Percentiles rank a stretch among this genome's conserved stretches.
Conservation (phyloP, 2,329 filamentous ascomycete genomes). For the Cladosporium sp. region DNA sequence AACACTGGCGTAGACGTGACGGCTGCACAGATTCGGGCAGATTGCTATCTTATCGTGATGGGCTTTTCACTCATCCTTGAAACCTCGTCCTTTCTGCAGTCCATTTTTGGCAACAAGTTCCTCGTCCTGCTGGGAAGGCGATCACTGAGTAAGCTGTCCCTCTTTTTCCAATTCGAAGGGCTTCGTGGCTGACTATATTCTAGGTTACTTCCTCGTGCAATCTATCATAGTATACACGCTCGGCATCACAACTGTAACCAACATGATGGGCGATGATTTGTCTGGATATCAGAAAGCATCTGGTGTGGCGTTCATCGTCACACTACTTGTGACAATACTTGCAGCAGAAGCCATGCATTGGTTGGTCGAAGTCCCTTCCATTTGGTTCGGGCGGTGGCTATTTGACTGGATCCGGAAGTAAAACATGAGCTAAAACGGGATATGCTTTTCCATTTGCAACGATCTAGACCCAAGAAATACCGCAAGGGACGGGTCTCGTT, state of each 20-base stretch:
- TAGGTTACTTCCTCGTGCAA: constrained; percentile 41
- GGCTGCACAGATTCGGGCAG: constrained; percentile 36
- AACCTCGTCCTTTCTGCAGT: constrained; percentile 34
- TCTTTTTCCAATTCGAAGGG: background rate
- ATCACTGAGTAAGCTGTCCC: constrained; percentile 39
- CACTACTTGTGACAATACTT: constrained; percentile 16
- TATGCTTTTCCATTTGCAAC: background rate
- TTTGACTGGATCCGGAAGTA: constrained; percentile 21
- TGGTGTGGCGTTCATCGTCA: constrained; percentile 19
- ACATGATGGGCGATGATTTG: constrained; percentile 12
- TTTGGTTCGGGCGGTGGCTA: constrained; percentile 16
- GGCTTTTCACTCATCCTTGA: constrained; percentile 40
- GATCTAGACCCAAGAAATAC: too few relatives aligned
- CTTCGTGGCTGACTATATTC: background rate
- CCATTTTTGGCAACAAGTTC: constrained; percentile 30
- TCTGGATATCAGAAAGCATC: constrained; percentile 12
- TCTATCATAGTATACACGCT: constrained; percentile 38
- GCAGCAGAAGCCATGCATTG: constrained; percentile 21
- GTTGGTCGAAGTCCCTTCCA: constrained; percentile 17
- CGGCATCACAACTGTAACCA: constrained; percentile 43
- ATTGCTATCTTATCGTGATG: constrained; percentile 42
- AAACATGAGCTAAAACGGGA: background rate
- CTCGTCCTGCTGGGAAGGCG: constrained; percentile 38
- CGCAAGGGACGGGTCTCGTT: too few relatives aligned
- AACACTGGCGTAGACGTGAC: constrained; percentile 32